These are phyloP conservation scores for Phylloporus sp. DNA, from an alignment of 1,284 basidiomycete genomes.

Conservation along the genomic window DNA sequence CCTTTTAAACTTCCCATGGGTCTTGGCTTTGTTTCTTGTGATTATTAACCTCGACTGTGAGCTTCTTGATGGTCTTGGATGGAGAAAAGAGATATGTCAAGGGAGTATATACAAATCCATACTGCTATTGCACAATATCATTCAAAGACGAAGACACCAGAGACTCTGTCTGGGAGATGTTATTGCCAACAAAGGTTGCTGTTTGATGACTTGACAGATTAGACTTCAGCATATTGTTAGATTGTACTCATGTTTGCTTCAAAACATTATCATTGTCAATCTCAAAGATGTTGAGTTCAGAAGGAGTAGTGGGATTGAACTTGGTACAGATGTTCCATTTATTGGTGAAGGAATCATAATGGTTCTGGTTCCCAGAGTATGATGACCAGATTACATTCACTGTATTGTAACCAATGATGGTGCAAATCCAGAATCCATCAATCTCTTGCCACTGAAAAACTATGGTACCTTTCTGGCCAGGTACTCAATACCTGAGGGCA, in stretches of 20 bases:
- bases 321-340: slow-evolving; percentile 6
- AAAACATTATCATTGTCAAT: not conserved
- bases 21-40: no score
- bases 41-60: not conserved
- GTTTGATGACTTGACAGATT: not conserved
- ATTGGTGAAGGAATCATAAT: slow-evolving; percentile 3
- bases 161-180: slow-evolving; percentile 1
- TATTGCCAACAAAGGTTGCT: not conserved
- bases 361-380: slow-evolving; percentile 1
- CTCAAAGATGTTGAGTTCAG: not conserved
- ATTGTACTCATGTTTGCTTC: no score
- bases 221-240: not conserved
- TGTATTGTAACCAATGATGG: not conserved
- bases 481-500: not conserved
- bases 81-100: not conserved
- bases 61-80: not conserved
- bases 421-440: not conserved
- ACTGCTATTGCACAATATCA: not conserved
- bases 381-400: slow-evolving; percentile 1
- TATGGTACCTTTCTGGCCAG: not conserved
- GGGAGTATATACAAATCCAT: not conserved
- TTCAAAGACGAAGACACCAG: not conserved
- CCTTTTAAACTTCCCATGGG: no score
- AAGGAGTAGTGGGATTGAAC: not conserved
- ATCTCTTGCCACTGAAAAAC: not conserved